These are phyloP conservation scores for Deakozyma indianensis DNA, from an alignment of 805 yeast genomes.

Conservation along the genomic window DNA sequence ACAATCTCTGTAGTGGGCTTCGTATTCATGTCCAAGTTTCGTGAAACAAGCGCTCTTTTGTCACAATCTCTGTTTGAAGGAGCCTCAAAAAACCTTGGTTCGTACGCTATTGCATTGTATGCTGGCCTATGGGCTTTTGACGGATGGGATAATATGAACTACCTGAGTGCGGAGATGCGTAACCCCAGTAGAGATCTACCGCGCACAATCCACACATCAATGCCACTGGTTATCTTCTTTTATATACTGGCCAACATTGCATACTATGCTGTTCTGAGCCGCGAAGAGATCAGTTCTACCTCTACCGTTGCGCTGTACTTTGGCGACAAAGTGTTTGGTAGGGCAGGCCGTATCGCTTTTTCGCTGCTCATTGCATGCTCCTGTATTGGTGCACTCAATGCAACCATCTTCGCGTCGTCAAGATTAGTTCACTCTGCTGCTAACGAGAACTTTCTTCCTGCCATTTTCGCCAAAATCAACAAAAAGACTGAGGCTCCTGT, in stretches of 20 bases:
- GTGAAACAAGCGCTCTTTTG: conserved; percentile 12
- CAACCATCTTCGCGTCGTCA: conserved; percentile 23
- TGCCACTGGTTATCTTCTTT: conserved; percentile 24
- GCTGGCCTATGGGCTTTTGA: conserved; percentile 31
- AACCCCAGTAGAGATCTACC: conserved; percentile 24
- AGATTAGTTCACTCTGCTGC: conserved; percentile 24
- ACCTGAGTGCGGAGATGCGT: conserved; percentile 27
- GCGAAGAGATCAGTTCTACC: conserved; percentile 29
- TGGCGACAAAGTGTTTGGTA: conserved; percentile 18
- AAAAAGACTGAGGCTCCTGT: conserved; percentile 19
- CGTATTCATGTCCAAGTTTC: conserved; percentile 10
- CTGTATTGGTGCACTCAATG: conserved; percentile 28
- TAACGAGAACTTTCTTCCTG: conserved; percentile 21
- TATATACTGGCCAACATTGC: conserved; percentile 24
- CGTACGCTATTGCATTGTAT: conserved; percentile 23
- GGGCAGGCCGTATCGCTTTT: conserved; percentile 16
- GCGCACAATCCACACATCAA: conserved; percentile 23
- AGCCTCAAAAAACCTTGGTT: conserved; percentile 15
- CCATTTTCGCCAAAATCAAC: conserved; percentile 13
- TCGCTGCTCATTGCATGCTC: conserved; percentile 23
- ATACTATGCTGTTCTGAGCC: conserved; percentile 59
- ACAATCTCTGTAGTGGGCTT: conserved; percentile 20
- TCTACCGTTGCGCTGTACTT: conserved; percentile 24
- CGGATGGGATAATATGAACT: conserved; percentile 31
- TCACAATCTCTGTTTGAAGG: conserved; percentile 15